These are phyloP conservation scores for Beta corolliflora DNA, from an alignment of 179 eudicot species.

Conservation along the genomic window DNA sequence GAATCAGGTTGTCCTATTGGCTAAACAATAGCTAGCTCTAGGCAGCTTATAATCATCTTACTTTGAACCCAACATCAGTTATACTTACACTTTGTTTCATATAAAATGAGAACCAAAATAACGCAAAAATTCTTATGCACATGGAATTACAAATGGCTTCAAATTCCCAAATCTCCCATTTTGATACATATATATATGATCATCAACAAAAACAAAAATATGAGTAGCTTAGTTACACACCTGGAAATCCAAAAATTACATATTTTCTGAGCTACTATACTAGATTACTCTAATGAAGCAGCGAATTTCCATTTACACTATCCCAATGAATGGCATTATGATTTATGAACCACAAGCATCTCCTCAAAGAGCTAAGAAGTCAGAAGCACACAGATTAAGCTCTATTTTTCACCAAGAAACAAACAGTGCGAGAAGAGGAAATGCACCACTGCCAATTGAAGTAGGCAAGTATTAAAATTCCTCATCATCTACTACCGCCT, in stretches of 20 bases:
- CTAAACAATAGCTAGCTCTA: too few relatives aligned
- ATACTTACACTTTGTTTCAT: too few relatives aligned
- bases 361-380: neutral
- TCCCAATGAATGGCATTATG: constrained; percentile 15
- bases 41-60: too few relatives aligned
- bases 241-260: constrained; percentile 7
- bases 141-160: neutral
- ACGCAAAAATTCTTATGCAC: neutral
- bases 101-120: too few relatives aligned
- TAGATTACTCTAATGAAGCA: neutral
- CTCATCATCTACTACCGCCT: constrained; percentile 18
- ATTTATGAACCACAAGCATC: neutral
- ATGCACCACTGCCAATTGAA: neutral
- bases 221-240: neutral
- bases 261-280: constrained; percentile 1
- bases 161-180: neutral
- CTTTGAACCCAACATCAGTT: neutral
- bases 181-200: neutral
- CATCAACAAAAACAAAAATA: neutral
- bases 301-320: constrained; percentile 17
- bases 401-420: neutral
- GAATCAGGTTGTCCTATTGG: too few relatives aligned
- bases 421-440: neutral
- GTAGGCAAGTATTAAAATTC: neutral
- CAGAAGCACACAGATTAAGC: neutral